Evolutionary conservation across 441 rosid species (phyloP).

Genomic region (Jatropha multifida): DNA sequence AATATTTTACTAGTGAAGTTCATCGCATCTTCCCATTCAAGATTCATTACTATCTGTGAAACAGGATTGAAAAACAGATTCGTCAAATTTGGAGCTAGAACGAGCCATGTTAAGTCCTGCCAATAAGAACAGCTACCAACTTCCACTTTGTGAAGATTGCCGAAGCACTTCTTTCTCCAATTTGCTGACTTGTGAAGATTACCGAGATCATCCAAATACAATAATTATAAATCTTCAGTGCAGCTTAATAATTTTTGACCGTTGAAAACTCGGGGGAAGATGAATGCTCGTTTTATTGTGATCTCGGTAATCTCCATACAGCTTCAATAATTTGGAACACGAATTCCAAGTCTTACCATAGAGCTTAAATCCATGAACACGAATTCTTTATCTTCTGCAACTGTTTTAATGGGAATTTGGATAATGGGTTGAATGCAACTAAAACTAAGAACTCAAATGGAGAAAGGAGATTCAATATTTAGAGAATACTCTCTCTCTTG

Average conservation of each 20-base stretch:
- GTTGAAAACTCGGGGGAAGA: constrained; percentile 15
- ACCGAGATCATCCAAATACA: background rate
- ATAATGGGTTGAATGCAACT: too few species aligned
- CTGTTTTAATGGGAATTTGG: too few species aligned
- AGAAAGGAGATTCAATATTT: too few species aligned
- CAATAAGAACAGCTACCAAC: background rate
- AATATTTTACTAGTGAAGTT: background rate
- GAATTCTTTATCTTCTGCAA: too few species aligned
- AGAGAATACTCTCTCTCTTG: too few species aligned
- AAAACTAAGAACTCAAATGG: too few species aligned
- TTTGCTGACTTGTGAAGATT: background rate
- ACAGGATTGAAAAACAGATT: background rate
- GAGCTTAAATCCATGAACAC: too few species aligned
- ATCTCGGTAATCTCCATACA: background rate
- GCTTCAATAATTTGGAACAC: too few species aligned
- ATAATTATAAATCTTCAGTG: background rate
- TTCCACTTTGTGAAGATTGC: background rate
- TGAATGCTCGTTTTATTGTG: background rate
- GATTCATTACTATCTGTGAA: background rate
- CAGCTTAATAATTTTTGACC: background rate
- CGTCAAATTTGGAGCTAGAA: constrained; percentile 10
- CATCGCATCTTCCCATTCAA: background rate
- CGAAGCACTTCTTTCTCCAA: background rate
- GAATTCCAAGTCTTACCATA: too few species aligned
- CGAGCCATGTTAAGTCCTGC: constrained; percentile 15